phyloP scores from a whole-genome alignment of 139 green algal species.

The Tetradesmus lagerheimii region DNA sequence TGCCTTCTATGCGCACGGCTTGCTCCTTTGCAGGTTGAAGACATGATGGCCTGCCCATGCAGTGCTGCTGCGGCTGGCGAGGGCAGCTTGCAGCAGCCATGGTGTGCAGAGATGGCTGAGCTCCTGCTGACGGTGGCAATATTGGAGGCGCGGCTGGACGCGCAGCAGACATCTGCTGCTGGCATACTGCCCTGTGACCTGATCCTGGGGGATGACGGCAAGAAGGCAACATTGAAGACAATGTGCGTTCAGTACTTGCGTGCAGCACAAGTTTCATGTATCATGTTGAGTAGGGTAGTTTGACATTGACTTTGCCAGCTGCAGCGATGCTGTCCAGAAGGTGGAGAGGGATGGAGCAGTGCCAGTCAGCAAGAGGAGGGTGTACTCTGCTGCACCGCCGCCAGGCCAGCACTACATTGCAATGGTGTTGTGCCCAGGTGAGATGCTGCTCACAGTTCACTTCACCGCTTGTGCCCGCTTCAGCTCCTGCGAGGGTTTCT shows the following conservation, averaged over 20 bases:
- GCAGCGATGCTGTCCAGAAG: background rate
- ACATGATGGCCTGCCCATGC: background rate
- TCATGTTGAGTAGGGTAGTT: no score
- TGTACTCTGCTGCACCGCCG: background rate
- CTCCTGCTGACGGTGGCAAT: background rate
- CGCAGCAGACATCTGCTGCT: background rate
- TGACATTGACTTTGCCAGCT: background rate
- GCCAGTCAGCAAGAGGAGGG: background rate
- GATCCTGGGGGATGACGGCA: background rate
- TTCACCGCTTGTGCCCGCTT: background rate
- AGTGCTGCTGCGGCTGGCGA: background rate
- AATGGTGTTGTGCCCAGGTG: background rate
- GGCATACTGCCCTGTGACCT: background rate
- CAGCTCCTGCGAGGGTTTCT: no score
- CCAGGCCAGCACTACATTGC: conserved; percentile 1
- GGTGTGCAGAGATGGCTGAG: conserved; percentile 23
- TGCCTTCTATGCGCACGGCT: background rate
- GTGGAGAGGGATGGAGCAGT: background rate
- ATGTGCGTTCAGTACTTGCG: no score
- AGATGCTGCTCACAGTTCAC: background rate
- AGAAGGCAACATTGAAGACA: background rate
- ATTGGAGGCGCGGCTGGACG: background rate
- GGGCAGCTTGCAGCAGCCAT: background rate
- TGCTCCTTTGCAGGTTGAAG: background rate
- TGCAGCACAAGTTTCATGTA: no score